A percentile compares a stretch with the other conserved stretches of the same genome.
Conservation (phyloP, 352 stramenopile species). For the Globisporangium ultimum region DNA sequence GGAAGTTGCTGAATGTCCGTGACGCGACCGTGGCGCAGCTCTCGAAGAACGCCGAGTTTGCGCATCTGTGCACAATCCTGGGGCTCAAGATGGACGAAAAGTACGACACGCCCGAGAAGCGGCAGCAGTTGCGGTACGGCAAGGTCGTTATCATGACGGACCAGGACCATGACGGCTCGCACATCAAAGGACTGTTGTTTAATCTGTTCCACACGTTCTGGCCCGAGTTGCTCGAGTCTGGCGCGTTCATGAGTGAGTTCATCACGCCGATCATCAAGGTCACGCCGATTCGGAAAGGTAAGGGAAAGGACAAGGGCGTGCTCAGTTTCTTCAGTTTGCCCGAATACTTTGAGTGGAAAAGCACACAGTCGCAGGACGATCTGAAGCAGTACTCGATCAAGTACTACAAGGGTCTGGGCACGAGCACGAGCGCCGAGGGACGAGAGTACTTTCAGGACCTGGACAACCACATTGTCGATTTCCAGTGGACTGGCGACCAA, state of each 20-base stretch:
- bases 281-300: slow-evolving; percentile 66
- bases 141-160: slow-evolving; percentile 99
- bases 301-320: slow-evolving; percentile 42
- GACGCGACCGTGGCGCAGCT: slow-evolving; percentile 84
- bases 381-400: slow-evolving; percentile 96
- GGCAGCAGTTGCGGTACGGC: slow-evolving; percentile 95
- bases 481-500: slow-evolving; percentile 56
- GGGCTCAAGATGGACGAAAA: slow-evolving; percentile 95
- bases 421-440: slow-evolving; percentile 94
- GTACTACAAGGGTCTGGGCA: slow-evolving; percentile 99
- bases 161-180: slow-evolving; percentile 98
- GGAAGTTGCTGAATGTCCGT: slow-evolving; percentile 92
- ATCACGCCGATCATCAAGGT: slow-evolving; percentile 99
- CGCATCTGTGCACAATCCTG: slow-evolving; percentile 97
- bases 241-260: slow-evolving; percentile 98
- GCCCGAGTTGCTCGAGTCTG: slow-evolving; percentile 93
- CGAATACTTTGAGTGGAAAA: slow-evolving; percentile 96
- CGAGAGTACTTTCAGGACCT: slow-evolving; percentile 99
- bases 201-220: slow-evolving; percentile 99
- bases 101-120: slow-evolving; percentile 93
- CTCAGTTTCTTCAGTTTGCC: slow-evolving; percentile 97
- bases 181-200: slow-evolving; percentile 99
- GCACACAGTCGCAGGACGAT: slow-evolving; percentile 32
- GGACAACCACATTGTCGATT: slow-evolving; percentile 92
- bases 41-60: slow-evolving; percentile 93